phyloP scores from a whole-genome alignment of 208 protist genomes.

The Trypanosoma cruzi region DNA sequence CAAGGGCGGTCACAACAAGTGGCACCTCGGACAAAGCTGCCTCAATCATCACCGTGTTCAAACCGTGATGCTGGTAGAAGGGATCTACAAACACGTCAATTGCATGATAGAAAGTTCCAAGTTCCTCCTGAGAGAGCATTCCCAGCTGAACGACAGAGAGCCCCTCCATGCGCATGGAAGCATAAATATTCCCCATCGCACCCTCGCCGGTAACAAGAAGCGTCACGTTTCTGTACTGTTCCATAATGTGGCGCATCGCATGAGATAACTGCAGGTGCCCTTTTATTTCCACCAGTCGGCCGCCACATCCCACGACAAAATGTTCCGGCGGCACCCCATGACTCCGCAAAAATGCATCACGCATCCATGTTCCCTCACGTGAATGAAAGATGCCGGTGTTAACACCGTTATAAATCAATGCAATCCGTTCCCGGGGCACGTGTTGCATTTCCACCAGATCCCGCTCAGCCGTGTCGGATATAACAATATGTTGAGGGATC shows the following conservation, averaged over 20 bases:
- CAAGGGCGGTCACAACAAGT: slow-evolving; percentile 29
- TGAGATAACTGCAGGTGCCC: slow-evolving; percentile 32
- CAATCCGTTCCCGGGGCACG: slow-evolving; percentile 6
- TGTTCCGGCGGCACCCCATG: slow-evolving; percentile 13
- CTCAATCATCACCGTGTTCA: slow-evolving; percentile 49
- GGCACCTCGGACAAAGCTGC: slow-evolving; percentile 29
- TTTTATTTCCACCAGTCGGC: slow-evolving; percentile 33
- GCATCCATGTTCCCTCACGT: neutral
- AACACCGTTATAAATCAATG: slow-evolving; percentile 43
- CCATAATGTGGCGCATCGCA: slow-evolving; percentile 29
- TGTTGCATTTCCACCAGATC: slow-evolving; percentile 26
- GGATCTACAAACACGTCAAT: slow-evolving; percentile 45
- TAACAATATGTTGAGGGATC: slow-evolving; percentile 38
- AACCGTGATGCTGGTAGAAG: slow-evolving; percentile 39
- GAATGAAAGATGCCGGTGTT: slow-evolving; percentile 29
- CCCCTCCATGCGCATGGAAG: slow-evolving; percentile 13
- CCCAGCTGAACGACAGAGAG: slow-evolving; percentile 27
- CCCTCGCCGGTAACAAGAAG: slow-evolving; percentile 38
- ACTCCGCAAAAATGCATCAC: slow-evolving; percentile 12
- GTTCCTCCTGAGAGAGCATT: slow-evolving; percentile 29
- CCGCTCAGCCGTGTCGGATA: slow-evolving; percentile 25
- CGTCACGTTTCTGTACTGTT: slow-evolving; percentile 17
- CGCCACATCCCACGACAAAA: slow-evolving; percentile 40
- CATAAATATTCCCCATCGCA: slow-evolving; percentile 6
- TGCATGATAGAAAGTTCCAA: slow-evolving; percentile 32